These are phyloP conservation scores for Boletellus ananas DNA, from an alignment of 768 basidiomycete species.

Conservation along the genomic window DNA sequence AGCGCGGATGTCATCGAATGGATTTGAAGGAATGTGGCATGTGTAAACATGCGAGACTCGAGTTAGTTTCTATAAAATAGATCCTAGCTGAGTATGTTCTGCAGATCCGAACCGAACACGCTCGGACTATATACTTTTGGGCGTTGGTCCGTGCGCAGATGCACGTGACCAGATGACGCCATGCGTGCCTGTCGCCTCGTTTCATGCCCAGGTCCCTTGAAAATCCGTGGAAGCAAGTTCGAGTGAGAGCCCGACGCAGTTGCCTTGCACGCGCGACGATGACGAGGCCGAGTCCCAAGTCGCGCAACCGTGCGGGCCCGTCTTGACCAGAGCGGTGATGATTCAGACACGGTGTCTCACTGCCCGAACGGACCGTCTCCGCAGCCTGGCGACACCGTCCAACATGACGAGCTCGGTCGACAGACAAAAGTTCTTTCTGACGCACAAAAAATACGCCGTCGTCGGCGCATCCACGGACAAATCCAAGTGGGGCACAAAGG, in stretches of 20 bases:
- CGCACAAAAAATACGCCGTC: constrained; percentile 65
- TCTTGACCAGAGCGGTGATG: neutral
- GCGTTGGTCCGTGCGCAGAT: too few species aligned
- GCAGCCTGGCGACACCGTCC: constrained; percentile 6
- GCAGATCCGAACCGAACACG: constrained; percentile 28
- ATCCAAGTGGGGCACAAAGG: constrained; percentile 77
- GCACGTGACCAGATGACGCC: neutral
- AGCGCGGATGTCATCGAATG: constrained; percentile 65
- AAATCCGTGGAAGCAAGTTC: neutral
- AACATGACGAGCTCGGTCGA: constrained; percentile 35
- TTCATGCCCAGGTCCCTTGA: neutral
- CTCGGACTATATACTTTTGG: constrained; percentile 32
- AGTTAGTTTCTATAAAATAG: constrained; percentile 77
- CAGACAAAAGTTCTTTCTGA: constrained; percentile 53
- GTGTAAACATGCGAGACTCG: constrained; percentile 78
- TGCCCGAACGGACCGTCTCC: neutral
- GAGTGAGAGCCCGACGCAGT: neutral
- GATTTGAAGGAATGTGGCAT: constrained; percentile 47
- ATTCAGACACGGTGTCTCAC: constrained; percentile 4
- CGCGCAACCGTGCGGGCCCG: neutral
- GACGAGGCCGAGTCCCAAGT: neutral
- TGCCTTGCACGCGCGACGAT: neutral
- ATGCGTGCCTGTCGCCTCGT: neutral
- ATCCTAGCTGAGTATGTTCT: constrained; percentile 82
- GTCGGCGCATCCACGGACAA: constrained; percentile 81